These are phyloP conservation scores for Chalciporus pseudorubinellus DNA, from an alignment of 768 basidiomycete species.

Conservation along the genomic window DNA sequence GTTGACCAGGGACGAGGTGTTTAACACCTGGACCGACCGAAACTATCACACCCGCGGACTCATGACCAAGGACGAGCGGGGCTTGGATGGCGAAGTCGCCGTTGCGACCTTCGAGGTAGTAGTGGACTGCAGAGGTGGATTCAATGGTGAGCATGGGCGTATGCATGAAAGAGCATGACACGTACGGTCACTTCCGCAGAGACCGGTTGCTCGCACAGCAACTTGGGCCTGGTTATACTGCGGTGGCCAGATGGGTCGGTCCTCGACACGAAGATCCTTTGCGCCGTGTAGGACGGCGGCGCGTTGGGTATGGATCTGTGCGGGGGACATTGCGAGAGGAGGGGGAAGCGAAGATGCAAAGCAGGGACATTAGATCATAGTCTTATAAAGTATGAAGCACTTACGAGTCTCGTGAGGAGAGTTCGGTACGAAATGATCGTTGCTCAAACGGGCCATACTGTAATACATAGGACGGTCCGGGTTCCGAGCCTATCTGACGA, in stretches of 20 bases:
- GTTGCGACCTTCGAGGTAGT: constrained; percentile 86
- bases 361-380: constrained; percentile 23
- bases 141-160: constrained; percentile 1
- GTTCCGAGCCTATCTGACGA: constrained; percentile 24
- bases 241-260: constrained; percentile 72
- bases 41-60: constrained; percentile 83
- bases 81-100: constrained; percentile 86
- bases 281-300: constrained; percentile 84
- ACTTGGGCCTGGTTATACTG: constrained; percentile 75
- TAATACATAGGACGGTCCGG: constrained; percentile 39
- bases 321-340: constrained; percentile 39
- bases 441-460: constrained; percentile 22
- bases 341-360: constrained; percentile 23
- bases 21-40: constrained; percentile 75
- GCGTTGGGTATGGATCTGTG: constrained; percentile 52
- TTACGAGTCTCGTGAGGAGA: constrained; percentile 35
- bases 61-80: constrained; percentile 92
- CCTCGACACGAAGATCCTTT: constrained; percentile 77
- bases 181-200: constrained; percentile 85
- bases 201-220: constrained; percentile 75
- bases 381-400: constrained; percentile 35
- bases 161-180: constrained; percentile 13
- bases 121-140: constrained; percentile 64
- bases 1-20: constrained; percentile 68
- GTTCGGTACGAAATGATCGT: constrained; percentile 26